Base-by-base conservation (phyloP, 2,329 filamentous ascomycete species). In the Huntiella bhutanensis region DNA sequence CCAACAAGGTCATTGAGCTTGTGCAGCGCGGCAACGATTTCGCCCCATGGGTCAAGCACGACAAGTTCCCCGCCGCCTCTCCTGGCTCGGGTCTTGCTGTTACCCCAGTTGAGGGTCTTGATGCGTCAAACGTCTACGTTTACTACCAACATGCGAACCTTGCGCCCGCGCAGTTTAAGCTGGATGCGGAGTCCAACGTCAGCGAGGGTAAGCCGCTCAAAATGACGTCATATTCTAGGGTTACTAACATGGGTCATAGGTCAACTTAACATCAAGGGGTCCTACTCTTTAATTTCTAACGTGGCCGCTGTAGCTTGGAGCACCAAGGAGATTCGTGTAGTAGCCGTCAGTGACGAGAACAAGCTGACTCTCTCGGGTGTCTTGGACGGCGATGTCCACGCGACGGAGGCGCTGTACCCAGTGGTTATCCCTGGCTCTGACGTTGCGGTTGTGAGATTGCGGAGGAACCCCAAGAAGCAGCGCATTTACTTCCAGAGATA, bases 1-100 rank as follows among this genome's bases (percentile, higher is more conserved):
- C 43, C 36, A 49, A 49, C 40, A 49, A 47, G 35, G 22, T 49
- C n/a, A 35, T 47, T 15, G 48, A 49, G 44, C 41, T 49, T 7
- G 48, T 49, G n/a, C 48, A 49, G 34, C 48, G 48, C 32, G 48
- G 48, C 40, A 45, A 49, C 36, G 48, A 49, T 33, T 49, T 49
- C 41, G 39, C 44, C 10, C 41, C 48, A 17, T 49, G 48, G 48
- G 28, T 40, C 5, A 49, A 47, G 36, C 44, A 37, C 32, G 45
- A 46, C 11, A 34, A 49, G 17, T 49, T 49, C 34, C 48, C 48
- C 4, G 35, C 40, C 2, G 48, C 48, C 1, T 49, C 48, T 10
- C 48, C 48, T 17, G 48, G 48, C n/a, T 46, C 48, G 32, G 44
- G 48, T 6, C 28, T 49, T 19, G 48, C 48, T 11, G 48, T 49